A percentile compares a stretch with the other conserved stretches of the same genome.
Evolutionary conservation across 2,329 filamentous ascomycete species (phyloP).

Genomic region (Diaporthe citrichinensis): DNA sequence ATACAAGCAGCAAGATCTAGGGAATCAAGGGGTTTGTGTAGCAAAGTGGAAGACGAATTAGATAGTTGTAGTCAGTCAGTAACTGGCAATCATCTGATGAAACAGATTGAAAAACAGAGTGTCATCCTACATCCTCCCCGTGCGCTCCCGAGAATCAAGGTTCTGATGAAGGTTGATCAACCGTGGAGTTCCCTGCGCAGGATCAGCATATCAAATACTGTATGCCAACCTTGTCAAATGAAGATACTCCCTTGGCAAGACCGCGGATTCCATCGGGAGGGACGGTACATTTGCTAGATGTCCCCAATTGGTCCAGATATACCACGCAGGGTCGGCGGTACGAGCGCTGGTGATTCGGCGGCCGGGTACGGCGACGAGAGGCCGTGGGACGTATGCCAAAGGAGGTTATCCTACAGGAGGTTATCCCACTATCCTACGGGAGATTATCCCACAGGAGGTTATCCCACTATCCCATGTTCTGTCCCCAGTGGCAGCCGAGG

Average conservation of each 20-base stretch:
- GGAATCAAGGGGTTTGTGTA: constrained; percentile 5
- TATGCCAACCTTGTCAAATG: constrained; percentile 3
- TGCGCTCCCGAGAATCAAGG: neutral
- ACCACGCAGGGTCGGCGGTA: no score
- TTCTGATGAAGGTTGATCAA: constrained; percentile 10
- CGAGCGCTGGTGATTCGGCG: constrained; percentile 50
- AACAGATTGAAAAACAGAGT: constrained; percentile 15
- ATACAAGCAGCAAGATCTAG: constrained; percentile 7
- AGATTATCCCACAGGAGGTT: no score
- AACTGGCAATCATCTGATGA: constrained; percentile 10
- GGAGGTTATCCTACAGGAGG: no score
- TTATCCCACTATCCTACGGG: no score
- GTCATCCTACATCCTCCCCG: neutral
- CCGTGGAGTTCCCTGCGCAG: constrained; percentile 3
- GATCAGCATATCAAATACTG: neutral
- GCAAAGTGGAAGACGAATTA: constrained; percentile 12
- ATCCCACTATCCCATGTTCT: no score
- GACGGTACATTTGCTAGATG: no score
- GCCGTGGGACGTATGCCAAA: no score
- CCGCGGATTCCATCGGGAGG: constrained; percentile 1
- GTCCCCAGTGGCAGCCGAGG: neutral
- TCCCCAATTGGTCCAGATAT: no score
- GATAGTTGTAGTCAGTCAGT: constrained; percentile 18
- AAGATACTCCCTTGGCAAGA: constrained; percentile 9
- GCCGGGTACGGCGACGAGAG: constrained; percentile 45